Evolutionary conservation across 805 yeast genomes (phyloP).

Genomic region (Nakazawaea molendinolei): DNA sequence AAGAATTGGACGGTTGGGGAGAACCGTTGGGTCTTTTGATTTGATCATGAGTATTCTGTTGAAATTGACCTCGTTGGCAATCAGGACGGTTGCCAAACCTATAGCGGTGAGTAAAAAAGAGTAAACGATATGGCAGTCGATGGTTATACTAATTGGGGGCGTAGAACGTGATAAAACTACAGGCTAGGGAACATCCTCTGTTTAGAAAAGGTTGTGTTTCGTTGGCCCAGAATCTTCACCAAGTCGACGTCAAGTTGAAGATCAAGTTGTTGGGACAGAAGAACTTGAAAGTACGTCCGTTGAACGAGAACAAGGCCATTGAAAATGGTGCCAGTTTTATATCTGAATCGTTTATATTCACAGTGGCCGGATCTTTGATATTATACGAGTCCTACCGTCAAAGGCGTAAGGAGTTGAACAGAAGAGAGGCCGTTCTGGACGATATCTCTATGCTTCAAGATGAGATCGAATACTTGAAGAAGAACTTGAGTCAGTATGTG

Average conservation of each 20-base stretch:
- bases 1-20: slow-evolving; percentile 1
- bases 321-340: slow-evolving; percentile 77
- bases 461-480: slow-evolving; percentile 55
- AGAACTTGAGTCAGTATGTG: slow-evolving; percentile 36
- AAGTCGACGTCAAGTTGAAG: slow-evolving; percentile 55
- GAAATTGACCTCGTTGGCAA: slow-evolving; percentile 63
- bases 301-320: slow-evolving; percentile 76
- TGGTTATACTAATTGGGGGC: no score
- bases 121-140: no score
- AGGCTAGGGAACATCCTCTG: slow-evolving; percentile 64
- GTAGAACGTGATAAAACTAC: slow-evolving; percentile 57
- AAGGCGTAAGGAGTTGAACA: slow-evolving; percentile 51
- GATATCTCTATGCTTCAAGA: slow-evolving; percentile 66
- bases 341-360: slow-evolving; percentile 70
- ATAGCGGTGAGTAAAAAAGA: slow-evolving; percentile 40
- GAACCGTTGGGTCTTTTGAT: slow-evolving; percentile 9
- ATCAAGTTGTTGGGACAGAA: slow-evolving; percentile 51
- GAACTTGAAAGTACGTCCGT: slow-evolving; percentile 57
- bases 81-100: slow-evolving; percentile 75
- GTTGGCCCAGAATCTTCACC: slow-evolving; percentile 68
- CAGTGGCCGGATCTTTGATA: slow-evolving; percentile 74
- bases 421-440: slow-evolving; percentile 63
- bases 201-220: slow-evolving; percentile 58
- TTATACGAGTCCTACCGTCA: slow-evolving; percentile 66
- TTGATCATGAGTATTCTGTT: slow-evolving; percentile 72